Evolutionary conservation across 352 stramenopile genomes (phyloP), one percentile per base, ranked within the genome.

Genomic region (Pseudoperonospora humuli): DNA sequence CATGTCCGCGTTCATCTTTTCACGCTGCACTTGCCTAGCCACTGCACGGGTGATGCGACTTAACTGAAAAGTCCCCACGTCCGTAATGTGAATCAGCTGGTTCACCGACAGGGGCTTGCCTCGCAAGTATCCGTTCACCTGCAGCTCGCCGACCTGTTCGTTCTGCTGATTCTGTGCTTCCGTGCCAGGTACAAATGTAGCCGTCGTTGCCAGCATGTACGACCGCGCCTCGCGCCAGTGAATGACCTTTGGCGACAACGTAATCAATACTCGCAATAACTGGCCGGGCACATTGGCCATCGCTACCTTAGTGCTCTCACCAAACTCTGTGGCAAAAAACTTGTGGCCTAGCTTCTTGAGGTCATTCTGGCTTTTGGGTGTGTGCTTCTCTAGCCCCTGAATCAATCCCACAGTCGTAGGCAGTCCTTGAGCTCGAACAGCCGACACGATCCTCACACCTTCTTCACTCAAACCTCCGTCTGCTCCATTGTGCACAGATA

Each of bases 21-120:
- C 68, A 1, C 51, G 45, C 19, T 67, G 54, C 11, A 67, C 64
- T 34, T 84, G 64, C 44, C 73, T 77, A 10, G 70, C 68, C 0
- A 53, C 39, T 0, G 62, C 63, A 19, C 64, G 59, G 13, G 68
- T 71, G 32, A 96, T 91, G 45, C 79, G 63, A 39, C 60, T 82
- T 49, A 96, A 62, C 52, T 90, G 74, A 65, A 95, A 97, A 24
- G 94, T 98, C 5, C 96, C 96, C 13, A 98, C 70, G 55, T 97
- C 92, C 11, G 93, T 93, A 27, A 99, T 78, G 64, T 99, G 96
- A 24, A 98, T 71, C 9, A 98, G 72, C 43, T 97, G 78, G 64
- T 98, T 97, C 24, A 96, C 87, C 45, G 88, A 88, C 45, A 98
- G 70, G 3, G 95, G 93, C 47, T 85, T 86, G 28, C 93, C 96